Evolutionary conservation across 1,284 basidiomycete genomes (phyloP).

Genomic region (Somion occarium): DNA sequence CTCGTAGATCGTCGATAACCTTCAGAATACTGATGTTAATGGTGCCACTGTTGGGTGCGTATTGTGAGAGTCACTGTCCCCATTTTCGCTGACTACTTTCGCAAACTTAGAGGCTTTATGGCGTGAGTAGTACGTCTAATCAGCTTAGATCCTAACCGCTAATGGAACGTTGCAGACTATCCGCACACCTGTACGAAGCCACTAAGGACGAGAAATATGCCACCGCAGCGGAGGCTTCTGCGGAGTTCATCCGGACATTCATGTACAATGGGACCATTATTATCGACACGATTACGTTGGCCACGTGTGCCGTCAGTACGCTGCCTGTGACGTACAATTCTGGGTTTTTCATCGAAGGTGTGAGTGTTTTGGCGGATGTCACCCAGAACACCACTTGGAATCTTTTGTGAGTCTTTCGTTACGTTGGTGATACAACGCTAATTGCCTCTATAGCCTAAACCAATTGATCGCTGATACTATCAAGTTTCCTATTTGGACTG

Average conservation of each 20-base stretch:
- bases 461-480: slow-evolving; percentile 2
- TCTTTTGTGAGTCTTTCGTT: not conserved
- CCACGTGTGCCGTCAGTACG: not conserved
- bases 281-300: slow-evolving; percentile 3
- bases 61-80: not conserved
- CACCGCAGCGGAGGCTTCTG: slow-evolving; percentile 7
- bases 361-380: slow-evolving; percentile 8
- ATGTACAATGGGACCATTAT: slow-evolving; percentile 9
- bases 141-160: not conserved
- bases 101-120: slow-evolving; percentile 5
- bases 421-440: not conserved
- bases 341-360: slow-evolving; percentile 8
- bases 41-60: slow-evolving; percentile 2
- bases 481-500: slow-evolving; percentile 7
- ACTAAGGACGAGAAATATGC: slow-evolving; percentile 1
- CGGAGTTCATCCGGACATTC: slow-evolving; percentile 3
- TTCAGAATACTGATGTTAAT: slow-evolving; percentile 3
- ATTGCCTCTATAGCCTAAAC: not conserved
- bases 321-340: slow-evolving; percentile 5
- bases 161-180: slow-evolving; percentile 2
- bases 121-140: not conserved
- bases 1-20: slow-evolving; percentile 3
- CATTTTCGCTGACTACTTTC: not conserved
- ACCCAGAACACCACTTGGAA: slow-evolving; percentile 6
- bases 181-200: slow-evolving; percentile 8